Evolutionary conservation across 2,329 filamentous ascomycete genomes (phyloP).

Genomic region (Nemania serpens): DNA sequence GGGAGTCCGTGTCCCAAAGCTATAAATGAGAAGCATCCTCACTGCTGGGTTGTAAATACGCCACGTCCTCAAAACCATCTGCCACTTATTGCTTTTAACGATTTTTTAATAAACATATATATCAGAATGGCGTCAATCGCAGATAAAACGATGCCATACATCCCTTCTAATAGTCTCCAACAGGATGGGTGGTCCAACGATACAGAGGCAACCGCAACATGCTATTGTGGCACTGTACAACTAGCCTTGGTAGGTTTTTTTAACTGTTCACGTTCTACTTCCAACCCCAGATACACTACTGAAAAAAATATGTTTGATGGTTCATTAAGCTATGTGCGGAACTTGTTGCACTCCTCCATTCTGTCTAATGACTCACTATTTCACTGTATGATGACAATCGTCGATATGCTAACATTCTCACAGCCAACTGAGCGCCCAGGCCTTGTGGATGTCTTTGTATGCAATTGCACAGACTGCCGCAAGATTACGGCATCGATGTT

Average conservation of each 20-base stretch:
- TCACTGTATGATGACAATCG: not conserved
- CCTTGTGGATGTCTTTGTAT: conserved; percentile 58
- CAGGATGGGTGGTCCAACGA: conserved; percentile 52
- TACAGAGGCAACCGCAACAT: conserved; percentile 59
- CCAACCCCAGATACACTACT: not conserved
- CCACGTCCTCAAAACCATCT: too few relatives aligned
- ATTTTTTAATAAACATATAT: too few relatives aligned
- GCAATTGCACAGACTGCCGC: conserved; percentile 64
- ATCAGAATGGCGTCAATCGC: conserved; percentile 16
- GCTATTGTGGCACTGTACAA: conserved; percentile 62
- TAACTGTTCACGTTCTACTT: not conserved
- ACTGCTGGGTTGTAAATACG: not conserved
- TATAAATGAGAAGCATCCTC: conserved; percentile 1
- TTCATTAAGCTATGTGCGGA: too few relatives aligned
- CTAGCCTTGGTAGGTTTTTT: conserved; percentile 52
- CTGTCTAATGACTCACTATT: not conserved
- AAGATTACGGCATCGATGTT: conserved; percentile 68
- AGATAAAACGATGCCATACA: conserved; percentile 30
- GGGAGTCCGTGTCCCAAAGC: not conserved
- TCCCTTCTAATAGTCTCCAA: conserved; percentile 45
- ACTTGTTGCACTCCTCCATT: not conserved
- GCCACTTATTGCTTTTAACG: too few relatives aligned
- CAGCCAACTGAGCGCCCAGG: conserved; percentile 52
- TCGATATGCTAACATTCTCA: conserved; percentile 4
- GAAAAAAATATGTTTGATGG: too few relatives aligned